Conservation (phyloP, 768 basidiomycete genomes). For the Phylloporus sp. region DNA sequence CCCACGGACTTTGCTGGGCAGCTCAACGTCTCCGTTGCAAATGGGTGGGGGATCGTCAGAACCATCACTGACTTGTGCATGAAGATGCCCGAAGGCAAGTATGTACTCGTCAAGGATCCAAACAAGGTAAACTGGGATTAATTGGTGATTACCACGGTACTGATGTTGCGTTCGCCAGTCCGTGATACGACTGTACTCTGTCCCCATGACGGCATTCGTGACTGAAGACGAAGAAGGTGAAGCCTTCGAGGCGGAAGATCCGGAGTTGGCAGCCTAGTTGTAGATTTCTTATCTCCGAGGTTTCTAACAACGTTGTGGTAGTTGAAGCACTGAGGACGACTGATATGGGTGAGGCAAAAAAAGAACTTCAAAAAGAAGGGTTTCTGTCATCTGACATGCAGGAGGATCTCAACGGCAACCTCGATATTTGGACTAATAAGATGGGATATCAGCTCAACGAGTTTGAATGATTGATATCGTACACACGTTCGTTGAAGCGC, state of each 20-base stretch:
- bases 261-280: constrained; percentile 31
- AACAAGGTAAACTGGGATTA: constrained; percentile 67
- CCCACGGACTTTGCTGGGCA: constrained; percentile 92
- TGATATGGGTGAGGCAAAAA: background rate
- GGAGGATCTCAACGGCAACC: constrained; percentile 73
- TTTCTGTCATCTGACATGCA: constrained; percentile 38
- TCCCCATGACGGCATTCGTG: constrained; percentile 84
- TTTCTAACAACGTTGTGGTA: background rate
- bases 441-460: constrained; percentile 4
- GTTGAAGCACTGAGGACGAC: background rate
- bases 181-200: constrained; percentile 87
- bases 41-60: constrained; percentile 98
- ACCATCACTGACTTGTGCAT: constrained; percentile 91
- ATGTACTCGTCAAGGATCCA: constrained; percentile 94
- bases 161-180: constrained; percentile 49
- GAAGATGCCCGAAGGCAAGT: constrained; percentile 98
- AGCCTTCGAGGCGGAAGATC: constrained; percentile 39
- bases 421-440: constrained; percentile 64
- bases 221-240: constrained; percentile 68
- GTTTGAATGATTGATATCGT: constrained; percentile 3
- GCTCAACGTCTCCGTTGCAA: constrained; percentile 89
- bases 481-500: constrained; percentile 77
- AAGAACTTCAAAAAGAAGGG: background rate
- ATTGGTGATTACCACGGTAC: background rate
- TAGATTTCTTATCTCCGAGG: constrained; percentile 6